These are phyloP conservation scores for Obelidium mucronatum DNA, from an alignment of 192 early-diverging fungal species.

Conservation along the genomic window DNA sequence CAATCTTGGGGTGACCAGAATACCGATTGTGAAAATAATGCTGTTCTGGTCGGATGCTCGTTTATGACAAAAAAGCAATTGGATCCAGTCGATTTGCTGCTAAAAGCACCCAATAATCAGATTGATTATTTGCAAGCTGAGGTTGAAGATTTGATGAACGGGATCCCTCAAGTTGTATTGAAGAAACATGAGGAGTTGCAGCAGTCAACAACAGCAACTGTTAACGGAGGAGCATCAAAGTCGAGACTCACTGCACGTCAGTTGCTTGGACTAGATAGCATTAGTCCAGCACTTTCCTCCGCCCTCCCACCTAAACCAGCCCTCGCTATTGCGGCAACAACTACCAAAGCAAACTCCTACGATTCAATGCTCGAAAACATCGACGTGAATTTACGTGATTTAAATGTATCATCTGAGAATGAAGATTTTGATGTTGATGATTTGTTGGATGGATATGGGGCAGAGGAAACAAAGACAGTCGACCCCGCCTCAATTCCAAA, in stretches of 20 bases:
- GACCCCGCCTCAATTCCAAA: not conserved
- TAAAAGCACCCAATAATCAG: too few relatives aligned
- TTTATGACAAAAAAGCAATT: too few relatives aligned
- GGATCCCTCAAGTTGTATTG: too few relatives aligned
- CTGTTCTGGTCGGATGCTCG: too few relatives aligned
- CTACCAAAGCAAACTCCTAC: not conserved
- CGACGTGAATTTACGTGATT: not conserved
- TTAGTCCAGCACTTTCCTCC: not conserved
- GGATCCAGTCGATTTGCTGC: too few relatives aligned
- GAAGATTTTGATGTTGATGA: not conserved
- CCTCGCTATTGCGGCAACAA: not conserved
- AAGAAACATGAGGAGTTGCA: too few relatives aligned
- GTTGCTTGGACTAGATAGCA: not conserved
- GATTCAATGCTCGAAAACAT: not conserved
- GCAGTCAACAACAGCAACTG: too few relatives aligned
- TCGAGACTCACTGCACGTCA: not conserved
- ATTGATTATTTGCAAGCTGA: too few relatives aligned
- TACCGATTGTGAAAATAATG: too few relatives aligned
- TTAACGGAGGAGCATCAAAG: too few relatives aligned
- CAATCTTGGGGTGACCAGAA: too few relatives aligned
- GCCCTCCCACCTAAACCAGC: not conserved
- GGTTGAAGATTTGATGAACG: too few relatives aligned
- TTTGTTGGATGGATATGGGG: not conserved
- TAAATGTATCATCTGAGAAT: not conserved
- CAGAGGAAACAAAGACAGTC: not conserved